Evolutionary conservation across 805 yeast genomes (phyloP), one percentile per base, ranked within the genome.

Genomic region (Candida jianshihensis): DNA sequence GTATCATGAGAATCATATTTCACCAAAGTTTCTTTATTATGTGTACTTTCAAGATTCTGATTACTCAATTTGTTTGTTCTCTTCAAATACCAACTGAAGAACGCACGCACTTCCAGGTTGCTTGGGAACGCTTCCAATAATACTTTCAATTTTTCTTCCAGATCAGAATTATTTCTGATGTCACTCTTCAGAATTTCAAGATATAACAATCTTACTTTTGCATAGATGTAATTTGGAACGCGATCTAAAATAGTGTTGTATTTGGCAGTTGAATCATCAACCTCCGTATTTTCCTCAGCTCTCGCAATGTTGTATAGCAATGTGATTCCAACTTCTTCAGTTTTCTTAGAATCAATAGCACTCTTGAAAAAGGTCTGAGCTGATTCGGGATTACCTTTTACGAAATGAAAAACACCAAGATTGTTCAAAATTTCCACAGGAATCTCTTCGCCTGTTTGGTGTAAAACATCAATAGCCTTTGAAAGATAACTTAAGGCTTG

Each of bases 71-170:
- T 72, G 46, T 69, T 69, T 21, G 81, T 78, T 52, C 73, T 75
- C 42, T 61, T 66, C 47, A 88, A 64, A 52, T 75, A 86, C 97
- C 97, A 92, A 22, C 95, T 92, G 56, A 83, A 86, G 48, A 92
- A 83, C 0, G 97, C 82, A 43, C 98, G 78, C 2, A 86, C 78
- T 55, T 89, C 96, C 41, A 87, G 61, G 51, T 86, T 75, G 9
- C 76, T 73, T 1, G 76, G 70, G 41, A 75, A 67, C 12, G 66
- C 59, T 4, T 62, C 59, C 34, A 90, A 59, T 5, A 92, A 61
- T 3, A 63, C 51, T 29, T 72, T 68, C 40, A 86, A 64, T 42
- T 78, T 80, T 5, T 67, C 54, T 33, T 70, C 74, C 7, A 80
- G 64, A 17, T 51, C 56, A 14, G 46, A 39, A 19, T 48, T 44